Conservation (phyloP, 164 flowering plant species). For the Pachysandra terminalis region DNA sequence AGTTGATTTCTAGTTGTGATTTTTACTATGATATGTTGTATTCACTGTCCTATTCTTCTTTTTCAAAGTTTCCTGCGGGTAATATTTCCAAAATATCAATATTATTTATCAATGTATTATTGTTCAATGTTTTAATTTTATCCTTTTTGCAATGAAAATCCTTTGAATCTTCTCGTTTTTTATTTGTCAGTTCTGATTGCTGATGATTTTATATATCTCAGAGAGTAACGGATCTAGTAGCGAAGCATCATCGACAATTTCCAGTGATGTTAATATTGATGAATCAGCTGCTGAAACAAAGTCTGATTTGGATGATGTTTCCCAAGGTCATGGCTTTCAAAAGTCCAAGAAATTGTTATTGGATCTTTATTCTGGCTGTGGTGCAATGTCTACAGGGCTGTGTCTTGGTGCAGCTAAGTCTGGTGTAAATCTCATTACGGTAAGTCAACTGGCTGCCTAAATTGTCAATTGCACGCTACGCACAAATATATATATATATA, state of each 20-base stretch:
- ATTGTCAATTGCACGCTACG: background rate
- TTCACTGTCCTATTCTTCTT: conserved; percentile 37
- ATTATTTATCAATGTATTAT: background rate
- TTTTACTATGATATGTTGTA: conserved; percentile 59
- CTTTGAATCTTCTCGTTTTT: background rate
- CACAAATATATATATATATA: background rate
- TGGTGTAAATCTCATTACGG: conserved; percentile 64
- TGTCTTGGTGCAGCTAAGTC: conserved; percentile 63
- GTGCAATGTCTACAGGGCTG: conserved; percentile 90
- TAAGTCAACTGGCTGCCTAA: conserved; percentile 25
- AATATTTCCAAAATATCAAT: background rate
- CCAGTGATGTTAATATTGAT: conserved; percentile 25
- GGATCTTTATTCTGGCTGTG: conserved; percentile 87
- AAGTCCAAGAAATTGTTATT: conserved; percentile 36
- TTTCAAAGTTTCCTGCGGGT: conserved; percentile 34
- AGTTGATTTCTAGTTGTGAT: conserved; percentile 33
- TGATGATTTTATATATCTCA: conserved; percentile 1
- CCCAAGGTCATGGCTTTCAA: background rate
- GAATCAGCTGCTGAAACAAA: conserved; percentile 12
- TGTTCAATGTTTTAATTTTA: background rate
- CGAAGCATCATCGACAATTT: conserved; percentile 37
- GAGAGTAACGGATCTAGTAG: conserved; percentile 15
- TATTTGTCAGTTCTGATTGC: background rate
- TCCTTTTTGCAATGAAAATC: background rate
- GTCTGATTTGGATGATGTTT: conserved; percentile 15